Conservation (phyloP, 805 yeast genomes). For the Sugiyamaella marilandica region DNA sequence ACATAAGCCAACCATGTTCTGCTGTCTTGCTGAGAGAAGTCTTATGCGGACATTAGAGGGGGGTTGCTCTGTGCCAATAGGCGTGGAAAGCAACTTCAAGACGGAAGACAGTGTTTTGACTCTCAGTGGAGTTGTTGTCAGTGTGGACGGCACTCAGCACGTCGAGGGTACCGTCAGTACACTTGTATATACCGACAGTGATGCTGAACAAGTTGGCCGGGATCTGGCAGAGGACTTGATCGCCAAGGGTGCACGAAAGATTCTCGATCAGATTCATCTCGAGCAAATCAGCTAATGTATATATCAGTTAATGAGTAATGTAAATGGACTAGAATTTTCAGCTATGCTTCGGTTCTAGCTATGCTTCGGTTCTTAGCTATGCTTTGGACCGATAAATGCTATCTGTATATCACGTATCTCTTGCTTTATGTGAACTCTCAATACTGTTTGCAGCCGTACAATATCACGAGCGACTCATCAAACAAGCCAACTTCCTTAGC, state of each 20-base stretch:
- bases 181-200: slow-evolving; percentile 43
- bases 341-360: no score
- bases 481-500: no score
- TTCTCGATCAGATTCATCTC: slow-evolving; percentile 68
- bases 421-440: no score
- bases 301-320: not conserved
- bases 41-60: slow-evolving; percentile 88
- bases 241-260: slow-evolving; percentile 73
- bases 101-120: slow-evolving; percentile 43
- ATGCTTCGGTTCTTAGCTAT: no score
- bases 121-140: slow-evolving; percentile 70
- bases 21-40: slow-evolving; percentile 86
- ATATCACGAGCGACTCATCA: no score
- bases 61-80: slow-evolving; percentile 97
- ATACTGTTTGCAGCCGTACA: no score
- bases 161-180: slow-evolving; percentile 53
- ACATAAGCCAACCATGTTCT: slow-evolving; percentile 58
- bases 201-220: slow-evolving; percentile 68
- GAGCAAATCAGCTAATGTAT: slow-evolving; percentile 16
- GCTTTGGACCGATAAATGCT: no score
- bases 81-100: slow-evolving; percentile 63
- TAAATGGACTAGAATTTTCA: not conserved
- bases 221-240: slow-evolving; percentile 63
- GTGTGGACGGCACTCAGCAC: slow-evolving; percentile 71
- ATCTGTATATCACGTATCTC: no score